Evolutionary conservation across 31 red algal genomes (phyloP).

Genomic region (Odonthalia washingtoniensis): DNA sequence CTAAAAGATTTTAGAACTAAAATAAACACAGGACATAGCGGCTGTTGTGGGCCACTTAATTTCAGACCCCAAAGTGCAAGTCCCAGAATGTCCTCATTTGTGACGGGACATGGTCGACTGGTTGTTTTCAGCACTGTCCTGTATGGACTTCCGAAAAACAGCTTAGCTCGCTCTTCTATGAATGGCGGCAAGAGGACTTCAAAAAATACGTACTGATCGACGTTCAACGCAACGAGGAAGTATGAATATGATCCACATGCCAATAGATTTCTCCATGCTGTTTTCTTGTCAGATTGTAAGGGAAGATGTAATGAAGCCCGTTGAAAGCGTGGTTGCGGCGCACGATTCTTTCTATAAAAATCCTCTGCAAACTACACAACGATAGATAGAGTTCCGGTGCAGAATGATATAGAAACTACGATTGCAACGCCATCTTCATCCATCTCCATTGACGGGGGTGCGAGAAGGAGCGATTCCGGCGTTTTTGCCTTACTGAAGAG

Average conservation of each 20-base stretch:
- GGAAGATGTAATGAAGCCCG: too few relatives aligned
- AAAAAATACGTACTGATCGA: not conserved
- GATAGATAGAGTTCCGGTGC: too few relatives aligned
- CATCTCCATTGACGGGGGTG: too few relatives aligned
- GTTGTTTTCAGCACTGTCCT: not conserved
- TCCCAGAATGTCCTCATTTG: not conserved
- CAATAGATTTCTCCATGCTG: not conserved
- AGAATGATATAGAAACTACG: too few relatives aligned
- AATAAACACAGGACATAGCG: not conserved
- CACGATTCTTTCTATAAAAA: too few relatives aligned
- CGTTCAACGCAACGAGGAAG: not conserved
- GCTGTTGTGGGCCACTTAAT: not conserved
- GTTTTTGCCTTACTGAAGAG: too few relatives aligned
- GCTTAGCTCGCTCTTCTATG: not conserved
- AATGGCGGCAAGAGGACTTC: not conserved
- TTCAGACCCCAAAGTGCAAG: not conserved
- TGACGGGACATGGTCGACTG: not conserved
- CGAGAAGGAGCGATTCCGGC: too few relatives aligned
- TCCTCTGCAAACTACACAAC: too few relatives aligned
- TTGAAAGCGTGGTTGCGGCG: too few relatives aligned
- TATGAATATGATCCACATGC: not conserved
- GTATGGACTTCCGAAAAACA: not conserved
- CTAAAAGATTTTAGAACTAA: not conserved
- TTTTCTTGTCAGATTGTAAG: not conserved
- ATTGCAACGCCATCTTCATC: too few relatives aligned